These are phyloP conservation scores for Hypericum perforatum DNA, from an alignment of 345 rosid species.

Conservation along the genomic window DNA sequence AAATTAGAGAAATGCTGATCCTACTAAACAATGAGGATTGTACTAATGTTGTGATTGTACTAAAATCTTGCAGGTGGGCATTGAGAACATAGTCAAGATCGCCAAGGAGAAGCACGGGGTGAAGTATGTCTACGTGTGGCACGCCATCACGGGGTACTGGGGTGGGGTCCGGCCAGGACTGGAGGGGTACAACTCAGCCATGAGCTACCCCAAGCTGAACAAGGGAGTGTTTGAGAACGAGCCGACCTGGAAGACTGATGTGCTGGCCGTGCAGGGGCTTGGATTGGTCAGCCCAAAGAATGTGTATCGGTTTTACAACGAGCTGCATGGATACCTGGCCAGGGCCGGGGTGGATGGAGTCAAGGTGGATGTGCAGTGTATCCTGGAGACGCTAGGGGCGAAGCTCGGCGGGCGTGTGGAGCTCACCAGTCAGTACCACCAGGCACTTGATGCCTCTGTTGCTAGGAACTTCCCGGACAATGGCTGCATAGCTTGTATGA, in stretches of 20 bases:
- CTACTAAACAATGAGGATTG: too few species aligned
- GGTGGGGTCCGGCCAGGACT: conserved; percentile 86
- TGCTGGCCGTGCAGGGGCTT: conserved; percentile 60
- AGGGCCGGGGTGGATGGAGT: conserved; percentile 80
- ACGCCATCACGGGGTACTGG: conserved; percentile 93
- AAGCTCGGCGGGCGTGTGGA: conserved; percentile 84
- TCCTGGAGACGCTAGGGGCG: conserved; percentile 76
- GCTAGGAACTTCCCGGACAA: conserved; percentile 70
- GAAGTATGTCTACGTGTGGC: conserved; percentile 88
- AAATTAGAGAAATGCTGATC: too few species aligned
- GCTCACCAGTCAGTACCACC: conserved; percentile 74
- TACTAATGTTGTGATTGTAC: too few species aligned
- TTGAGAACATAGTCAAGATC: conserved; percentile 53
- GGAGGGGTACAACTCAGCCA: conserved; percentile 56
- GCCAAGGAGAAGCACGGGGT: conserved; percentile 62
- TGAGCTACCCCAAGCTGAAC: conserved; percentile 60
- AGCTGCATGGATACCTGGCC: conserved; percentile 77
- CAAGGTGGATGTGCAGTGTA: conserved; percentile 86
- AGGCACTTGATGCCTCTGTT: conserved; percentile 82
- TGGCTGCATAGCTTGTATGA: conserved; percentile 94
- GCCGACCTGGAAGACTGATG: conserved; percentile 72
- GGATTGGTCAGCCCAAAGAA: conserved; percentile 72
- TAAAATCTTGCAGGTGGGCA: conserved; percentile 25
- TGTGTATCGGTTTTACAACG: conserved; percentile 58
- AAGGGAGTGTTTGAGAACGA: conserved; percentile 71